Conservation (phyloP, 2,329 filamentous ascomycete species). For the Venturia oleaginea region DNA sequence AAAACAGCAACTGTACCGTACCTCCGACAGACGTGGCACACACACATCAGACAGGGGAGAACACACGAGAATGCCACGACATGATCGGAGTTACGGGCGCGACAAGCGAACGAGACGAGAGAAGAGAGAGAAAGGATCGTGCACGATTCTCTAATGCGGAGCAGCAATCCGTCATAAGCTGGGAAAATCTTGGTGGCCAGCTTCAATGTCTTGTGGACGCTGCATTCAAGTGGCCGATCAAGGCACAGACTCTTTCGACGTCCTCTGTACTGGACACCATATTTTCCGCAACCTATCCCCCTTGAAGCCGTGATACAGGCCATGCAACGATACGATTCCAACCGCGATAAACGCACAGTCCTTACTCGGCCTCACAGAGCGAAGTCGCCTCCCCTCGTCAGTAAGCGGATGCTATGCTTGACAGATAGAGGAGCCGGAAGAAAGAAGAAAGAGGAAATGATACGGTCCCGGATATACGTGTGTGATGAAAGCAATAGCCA, state of each 20-base stretch:
- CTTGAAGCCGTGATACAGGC: neutral
- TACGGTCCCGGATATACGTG: neutral
- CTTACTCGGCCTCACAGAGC: neutral
- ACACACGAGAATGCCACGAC: slow-evolving; percentile 3
- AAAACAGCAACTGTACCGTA: slow-evolving; percentile 41
- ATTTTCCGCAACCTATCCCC: neutral
- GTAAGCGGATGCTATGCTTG: neutral
- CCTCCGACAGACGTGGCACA: slow-evolving; percentile 11
- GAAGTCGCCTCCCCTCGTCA: neutral
- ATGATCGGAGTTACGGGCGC: slow-evolving; percentile 4
- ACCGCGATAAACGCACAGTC: neutral
- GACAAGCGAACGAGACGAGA: slow-evolving; percentile 8
- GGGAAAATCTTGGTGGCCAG: neutral
- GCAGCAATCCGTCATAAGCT: neutral
- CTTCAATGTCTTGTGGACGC: neutral
- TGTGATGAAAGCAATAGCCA: neutral
- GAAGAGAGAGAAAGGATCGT: slow-evolving; percentile 11
- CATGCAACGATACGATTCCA: neutral
- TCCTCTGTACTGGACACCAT: neutral
- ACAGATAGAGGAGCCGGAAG: neutral
- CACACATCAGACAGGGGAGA: slow-evolving; percentile 11
- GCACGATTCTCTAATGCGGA: slow-evolving; percentile 9
- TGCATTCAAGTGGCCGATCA: neutral
- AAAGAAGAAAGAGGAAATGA: neutral
- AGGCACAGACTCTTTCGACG: neutral